phyloP scores from a whole-genome alignment of 1,284 basidiomycete genomes.

The Schizophyllum amplum region DNA sequence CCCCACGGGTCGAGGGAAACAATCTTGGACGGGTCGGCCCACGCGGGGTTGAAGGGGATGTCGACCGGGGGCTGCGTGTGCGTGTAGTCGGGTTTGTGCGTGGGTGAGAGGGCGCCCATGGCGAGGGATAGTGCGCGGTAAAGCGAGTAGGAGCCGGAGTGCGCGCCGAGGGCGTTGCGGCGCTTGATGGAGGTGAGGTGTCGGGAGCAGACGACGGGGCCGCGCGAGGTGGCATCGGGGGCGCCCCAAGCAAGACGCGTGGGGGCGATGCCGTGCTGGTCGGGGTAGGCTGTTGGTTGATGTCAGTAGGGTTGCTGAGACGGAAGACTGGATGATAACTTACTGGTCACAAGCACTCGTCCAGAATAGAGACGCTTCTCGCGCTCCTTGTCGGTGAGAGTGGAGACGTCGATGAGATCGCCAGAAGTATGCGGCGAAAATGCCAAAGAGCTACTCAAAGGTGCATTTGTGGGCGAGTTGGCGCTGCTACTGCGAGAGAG shows the following conservation, averaged over 20 bases:
- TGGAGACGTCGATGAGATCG: conserved; percentile 7
- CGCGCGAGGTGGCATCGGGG: conserved; percentile 54
- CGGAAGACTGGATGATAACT: conserved; percentile 22
- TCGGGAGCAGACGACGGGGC: conserved; percentile 87
- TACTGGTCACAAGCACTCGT: conserved; percentile 73
- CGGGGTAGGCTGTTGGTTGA: conserved; percentile 32
- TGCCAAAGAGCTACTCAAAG: neutral
- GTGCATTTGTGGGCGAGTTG: conserved; percentile 10
- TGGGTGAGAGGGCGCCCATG: conserved; percentile 80
- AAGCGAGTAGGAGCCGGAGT: conserved; percentile 90
- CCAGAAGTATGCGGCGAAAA: conserved; percentile 1
- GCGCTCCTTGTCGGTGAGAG: conserved; percentile 49
- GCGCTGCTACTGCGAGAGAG: no score
- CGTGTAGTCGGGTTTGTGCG: conserved; percentile 81
- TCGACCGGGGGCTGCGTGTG: conserved; percentile 86
- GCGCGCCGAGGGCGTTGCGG: conserved; percentile 91
- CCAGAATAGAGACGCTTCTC: conserved; percentile 71
- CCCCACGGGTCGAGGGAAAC: conserved; percentile 95
- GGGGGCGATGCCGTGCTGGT: conserved; percentile 52
- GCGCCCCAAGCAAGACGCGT: conserved; percentile 82
- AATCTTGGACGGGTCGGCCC: conserved; percentile 80
- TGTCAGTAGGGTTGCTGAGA: neutral
- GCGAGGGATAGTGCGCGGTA: conserved; percentile 90
- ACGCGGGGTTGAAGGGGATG: conserved; percentile 75
- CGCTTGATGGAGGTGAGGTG: conserved; percentile 80